phyloP scores from a whole-genome alignment of 139 green algal genomes.

The Tetradesmus obliquus region DNA sequence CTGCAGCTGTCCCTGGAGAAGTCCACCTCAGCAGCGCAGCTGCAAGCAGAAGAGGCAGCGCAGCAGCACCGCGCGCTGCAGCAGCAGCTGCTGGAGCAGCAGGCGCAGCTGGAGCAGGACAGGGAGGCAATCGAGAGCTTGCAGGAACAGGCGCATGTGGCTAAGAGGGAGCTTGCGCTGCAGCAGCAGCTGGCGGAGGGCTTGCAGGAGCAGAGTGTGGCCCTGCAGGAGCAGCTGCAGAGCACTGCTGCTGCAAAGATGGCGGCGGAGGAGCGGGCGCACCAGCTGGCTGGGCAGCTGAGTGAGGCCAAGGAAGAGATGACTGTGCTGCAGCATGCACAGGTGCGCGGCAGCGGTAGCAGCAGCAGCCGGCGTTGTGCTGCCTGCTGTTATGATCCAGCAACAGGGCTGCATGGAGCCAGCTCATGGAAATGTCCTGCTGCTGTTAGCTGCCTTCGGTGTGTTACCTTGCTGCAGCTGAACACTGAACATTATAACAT shows the following conservation, averaged over 20 bases:
- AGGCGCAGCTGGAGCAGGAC: constrained; percentile 16
- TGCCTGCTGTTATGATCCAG: neutral
- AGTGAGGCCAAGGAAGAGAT: constrained; percentile 7
- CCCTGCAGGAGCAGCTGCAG: constrained; percentile 15
- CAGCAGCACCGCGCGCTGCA: neutral
- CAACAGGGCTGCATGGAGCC: neutral
- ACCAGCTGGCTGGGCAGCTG: constrained; percentile 7
- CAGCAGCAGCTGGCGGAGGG: constrained; percentile 28
- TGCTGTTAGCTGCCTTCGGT: too few species aligned
- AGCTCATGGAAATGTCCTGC: neutral
- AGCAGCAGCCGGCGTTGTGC: too few species aligned
- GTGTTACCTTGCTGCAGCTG: too few species aligned
- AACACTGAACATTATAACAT: too few species aligned
- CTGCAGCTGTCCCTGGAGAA: constrained; percentile 22
- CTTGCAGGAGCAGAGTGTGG: constrained; percentile 4
- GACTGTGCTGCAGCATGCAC: constrained; percentile 11
- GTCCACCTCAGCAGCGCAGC: neutral
- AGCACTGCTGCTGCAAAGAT: constrained; percentile 14
- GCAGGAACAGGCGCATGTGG: neutral
- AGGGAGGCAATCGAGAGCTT: constrained; percentile 6
- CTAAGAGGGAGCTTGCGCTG: neutral
- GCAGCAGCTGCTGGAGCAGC: constrained; percentile 23
- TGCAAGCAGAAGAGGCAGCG: neutral
- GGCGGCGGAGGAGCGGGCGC: constrained; percentile 17
- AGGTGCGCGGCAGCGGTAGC: neutral